phyloP scores from a whole-genome alignment of 2,329 filamentous ascomycete genomes.

The Raffaelea arxii region DNA sequence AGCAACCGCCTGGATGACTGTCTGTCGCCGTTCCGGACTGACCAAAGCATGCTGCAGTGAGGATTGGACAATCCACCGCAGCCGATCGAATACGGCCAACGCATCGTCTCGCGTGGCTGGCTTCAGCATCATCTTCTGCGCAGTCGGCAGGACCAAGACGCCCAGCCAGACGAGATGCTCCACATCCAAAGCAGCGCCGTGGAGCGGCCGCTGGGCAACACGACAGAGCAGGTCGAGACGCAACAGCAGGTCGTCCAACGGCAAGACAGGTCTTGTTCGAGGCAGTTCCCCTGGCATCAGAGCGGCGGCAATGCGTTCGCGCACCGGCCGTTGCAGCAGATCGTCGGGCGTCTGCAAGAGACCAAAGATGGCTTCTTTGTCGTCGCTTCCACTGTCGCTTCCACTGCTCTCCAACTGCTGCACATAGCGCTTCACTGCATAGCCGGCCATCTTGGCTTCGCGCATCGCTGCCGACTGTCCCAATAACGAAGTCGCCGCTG shows the following conservation, averaged over 20 bases:
- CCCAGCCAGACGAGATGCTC: conserved; percentile 23
- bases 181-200: conserved; percentile 39
- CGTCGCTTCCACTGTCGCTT: not conserved
- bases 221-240: conserved; percentile 36
- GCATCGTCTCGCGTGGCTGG: no score
- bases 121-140: not conserved
- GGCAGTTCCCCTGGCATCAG: conserved; percentile 16
- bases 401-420: no score
- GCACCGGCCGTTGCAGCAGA: conserved; percentile 29
- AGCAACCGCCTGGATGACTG: no score
- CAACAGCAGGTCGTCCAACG: conserved; percentile 20
- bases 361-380: conserved; percentile 1
- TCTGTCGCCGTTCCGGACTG: no score
- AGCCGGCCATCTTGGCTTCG: no score
- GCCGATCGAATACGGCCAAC: conserved; percentile 5
- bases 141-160: conserved; percentile 5
- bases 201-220: no score
- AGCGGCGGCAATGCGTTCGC: conserved; percentile 31
- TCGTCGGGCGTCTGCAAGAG: conserved; percentile 27
- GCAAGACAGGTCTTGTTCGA: not conserved
- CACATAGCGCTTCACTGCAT: no score
- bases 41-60: no score
- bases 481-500: no score
- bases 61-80: conserved; percentile 1
- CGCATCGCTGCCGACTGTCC: no score